Evolutionary conservation across 1,139 yeast genomes (phyloP).

Genomic region (Pneumocystis murina): DNA sequence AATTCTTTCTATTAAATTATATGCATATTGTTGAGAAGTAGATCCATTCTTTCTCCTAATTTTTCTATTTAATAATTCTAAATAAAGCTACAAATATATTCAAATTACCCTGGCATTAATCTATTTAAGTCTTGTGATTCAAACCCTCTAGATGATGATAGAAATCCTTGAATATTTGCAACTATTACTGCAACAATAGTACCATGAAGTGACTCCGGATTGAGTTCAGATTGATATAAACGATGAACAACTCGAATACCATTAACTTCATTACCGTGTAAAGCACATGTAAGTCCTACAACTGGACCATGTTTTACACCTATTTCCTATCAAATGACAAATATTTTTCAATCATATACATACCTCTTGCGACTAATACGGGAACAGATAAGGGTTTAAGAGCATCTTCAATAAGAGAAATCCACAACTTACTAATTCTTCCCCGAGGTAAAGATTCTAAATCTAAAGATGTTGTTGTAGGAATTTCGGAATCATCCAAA

Average conservation of each 20-base stretch:
- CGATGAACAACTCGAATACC: constrained; percentile 2
- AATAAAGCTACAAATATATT: neutral
- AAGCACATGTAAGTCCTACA: constrained; percentile 1
- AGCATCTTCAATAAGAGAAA: constrained; percentile 2
- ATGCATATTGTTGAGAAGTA: neutral
- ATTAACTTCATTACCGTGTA: constrained; percentile 2
- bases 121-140: constrained; percentile 1
- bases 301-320: constrained; percentile 2
- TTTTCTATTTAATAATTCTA: neutral
- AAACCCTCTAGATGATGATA: constrained; percentile 1
- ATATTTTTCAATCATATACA: neutral
- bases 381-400: constrained; percentile 1
- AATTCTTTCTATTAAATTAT: neutral
- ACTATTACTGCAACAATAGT: neutral
- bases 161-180: constrained; percentile 1
- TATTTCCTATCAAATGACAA: neutral
- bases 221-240: neutral
- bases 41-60: neutral
- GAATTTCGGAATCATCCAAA: neutral
- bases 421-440: constrained; percentile 1
- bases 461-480: neutral
- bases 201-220: constrained; percentile 1
- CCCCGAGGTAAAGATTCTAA: neutral
- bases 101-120: constrained; percentile 1
- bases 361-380: constrained; percentile 1